Evolutionary conservation across 202 grass and related monocot genomes (phyloP).

Genomic region (Schoenoplectus triqueter): DNA sequence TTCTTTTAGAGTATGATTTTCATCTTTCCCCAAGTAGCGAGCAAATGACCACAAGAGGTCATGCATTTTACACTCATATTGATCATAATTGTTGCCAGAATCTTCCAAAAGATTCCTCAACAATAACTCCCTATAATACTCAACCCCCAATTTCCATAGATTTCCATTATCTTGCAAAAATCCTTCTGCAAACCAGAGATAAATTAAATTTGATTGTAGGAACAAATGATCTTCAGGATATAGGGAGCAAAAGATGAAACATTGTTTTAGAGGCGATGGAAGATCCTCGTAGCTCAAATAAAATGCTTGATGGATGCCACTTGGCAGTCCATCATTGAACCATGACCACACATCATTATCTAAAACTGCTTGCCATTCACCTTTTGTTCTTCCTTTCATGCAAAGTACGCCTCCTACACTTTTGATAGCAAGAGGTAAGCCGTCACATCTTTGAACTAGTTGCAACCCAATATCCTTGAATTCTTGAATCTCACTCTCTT

Average conservation of each 20-base stretch:
- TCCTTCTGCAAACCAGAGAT: no score
- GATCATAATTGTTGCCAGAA: fast-evolving
- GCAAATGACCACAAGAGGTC: no score
- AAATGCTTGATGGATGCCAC: neutral
- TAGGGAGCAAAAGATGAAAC: no score
- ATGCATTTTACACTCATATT: slow-evolving; percentile 3
- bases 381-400: slow-evolving; percentile 26
- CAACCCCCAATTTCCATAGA: neutral
- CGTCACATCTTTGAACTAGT: slow-evolving; percentile 40
- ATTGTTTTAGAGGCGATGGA: no score
- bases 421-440: no score
- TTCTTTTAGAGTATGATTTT: no score
- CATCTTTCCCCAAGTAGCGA: no score
- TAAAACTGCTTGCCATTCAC: slow-evolving; percentile 34
- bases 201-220: no score
- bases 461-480: slow-evolving; percentile 21
- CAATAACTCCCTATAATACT: slow-evolving; percentile 41
- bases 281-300: slow-evolving; percentile 37
- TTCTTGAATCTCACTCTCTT: neutral
- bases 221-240: no score
- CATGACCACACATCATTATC: slow-evolving; percentile 36
- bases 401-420: no score
- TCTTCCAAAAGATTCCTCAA: slow-evolving; percentile 44
- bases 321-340: neutral
- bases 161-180: neutral